phyloP scores from a whole-genome alignment of 2,329 filamentous ascomycete species.

The Penicillium sp. region DNA sequence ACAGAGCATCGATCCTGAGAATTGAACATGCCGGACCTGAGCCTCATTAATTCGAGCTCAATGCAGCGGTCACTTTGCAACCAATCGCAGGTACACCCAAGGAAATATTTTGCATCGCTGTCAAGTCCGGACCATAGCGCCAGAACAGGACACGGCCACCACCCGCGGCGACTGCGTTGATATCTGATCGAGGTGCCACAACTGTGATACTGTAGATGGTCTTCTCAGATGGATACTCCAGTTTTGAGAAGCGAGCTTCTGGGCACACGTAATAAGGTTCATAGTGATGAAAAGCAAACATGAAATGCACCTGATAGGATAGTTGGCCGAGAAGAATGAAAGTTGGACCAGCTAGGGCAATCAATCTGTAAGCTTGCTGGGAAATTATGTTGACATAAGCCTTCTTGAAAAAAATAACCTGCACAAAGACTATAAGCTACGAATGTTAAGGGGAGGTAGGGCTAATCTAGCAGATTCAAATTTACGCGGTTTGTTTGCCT shows the following conservation, averaged over 20 bases:
- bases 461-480: no score
- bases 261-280: conserved; percentile 29
- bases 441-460: no score
- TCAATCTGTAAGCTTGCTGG: no score
- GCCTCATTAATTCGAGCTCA: conserved; percentile 40
- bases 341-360: not conserved
- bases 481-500: no score
- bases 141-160: conserved; percentile 73
- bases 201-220: conserved; percentile 89
- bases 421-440: no score
- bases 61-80: conserved; percentile 34
- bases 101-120: conserved; percentile 23
- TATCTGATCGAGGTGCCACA: conserved; percentile 87
- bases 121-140: conserved; percentile 64
- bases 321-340: not conserved
- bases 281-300: not conserved
- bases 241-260: conserved; percentile 52
- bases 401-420: no score
- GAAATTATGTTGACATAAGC: no score
- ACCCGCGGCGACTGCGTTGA: conserved; percentile 90
- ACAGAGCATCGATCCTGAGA: conserved; percentile 27
- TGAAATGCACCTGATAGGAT: not conserved
- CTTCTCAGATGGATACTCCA: conserved; percentile 91
- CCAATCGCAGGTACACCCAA: conserved; percentile 37
- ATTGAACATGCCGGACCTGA: conserved; percentile 32